Evolutionary conservation across 805 yeast species (phyloP).

Genomic region (Starmerella bombicola): DNA sequence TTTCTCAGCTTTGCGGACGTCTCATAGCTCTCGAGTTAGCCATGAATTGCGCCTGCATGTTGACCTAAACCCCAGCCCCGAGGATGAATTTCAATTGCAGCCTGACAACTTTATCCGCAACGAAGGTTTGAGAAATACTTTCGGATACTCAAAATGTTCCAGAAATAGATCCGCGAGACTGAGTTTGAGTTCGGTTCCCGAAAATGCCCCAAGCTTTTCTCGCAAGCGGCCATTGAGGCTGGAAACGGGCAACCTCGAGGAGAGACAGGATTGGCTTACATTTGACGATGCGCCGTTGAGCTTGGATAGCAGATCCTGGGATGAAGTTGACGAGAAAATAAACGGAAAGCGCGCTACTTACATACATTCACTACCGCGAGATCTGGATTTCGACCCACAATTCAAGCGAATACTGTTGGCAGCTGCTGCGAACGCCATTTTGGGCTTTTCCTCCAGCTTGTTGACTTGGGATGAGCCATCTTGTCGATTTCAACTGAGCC

Average conservation of each 20-base stretch:
- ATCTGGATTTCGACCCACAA: background rate
- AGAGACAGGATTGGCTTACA: background rate
- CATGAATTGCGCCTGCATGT: no score
- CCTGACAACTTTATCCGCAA: no score
- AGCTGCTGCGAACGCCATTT: constrained; percentile 5
- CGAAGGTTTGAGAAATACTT: no score
- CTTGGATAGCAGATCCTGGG: background rate
- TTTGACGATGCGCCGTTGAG: background rate
- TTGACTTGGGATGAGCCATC: constrained; percentile 1
- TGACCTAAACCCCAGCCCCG: background rate
- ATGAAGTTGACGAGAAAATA: background rate
- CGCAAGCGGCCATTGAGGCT: background rate
- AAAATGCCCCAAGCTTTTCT: no score
- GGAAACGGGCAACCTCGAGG: background rate
- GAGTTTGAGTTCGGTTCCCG: no score
- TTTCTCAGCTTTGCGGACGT: no score
- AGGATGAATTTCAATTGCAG: no score
- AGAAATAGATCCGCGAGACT: no score
- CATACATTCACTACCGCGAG: background rate
- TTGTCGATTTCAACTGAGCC: background rate
- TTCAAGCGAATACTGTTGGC: background rate
- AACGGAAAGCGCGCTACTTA: background rate
- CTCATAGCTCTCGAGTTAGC: no score
- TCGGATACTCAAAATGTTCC: no score
- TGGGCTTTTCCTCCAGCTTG: constrained; percentile 9